These are phyloP conservation scores for Stephania japonica DNA, from an alignment of 164 flowering plant genomes.

Conservation along the genomic window DNA sequence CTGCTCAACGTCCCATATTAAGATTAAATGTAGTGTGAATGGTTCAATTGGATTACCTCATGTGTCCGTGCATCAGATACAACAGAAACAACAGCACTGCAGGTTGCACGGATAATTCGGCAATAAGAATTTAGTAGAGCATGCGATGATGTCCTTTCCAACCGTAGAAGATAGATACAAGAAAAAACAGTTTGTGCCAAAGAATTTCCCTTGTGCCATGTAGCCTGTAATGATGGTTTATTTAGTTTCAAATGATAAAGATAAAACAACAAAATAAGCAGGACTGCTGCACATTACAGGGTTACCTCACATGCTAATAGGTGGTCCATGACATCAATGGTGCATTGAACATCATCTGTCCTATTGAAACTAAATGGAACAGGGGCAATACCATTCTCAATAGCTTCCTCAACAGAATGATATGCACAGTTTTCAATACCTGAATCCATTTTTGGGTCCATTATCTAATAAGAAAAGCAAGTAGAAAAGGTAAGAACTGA, in stretches of 20 bases:
- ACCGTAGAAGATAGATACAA: conserved; percentile 82
- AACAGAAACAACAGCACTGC: conserved; percentile 72
- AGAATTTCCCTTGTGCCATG: conserved; percentile 98
- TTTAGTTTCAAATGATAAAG: background rate
- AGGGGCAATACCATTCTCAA: conserved; percentile 92
- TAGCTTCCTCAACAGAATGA: conserved; percentile 88
- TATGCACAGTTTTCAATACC: conserved; percentile 68
- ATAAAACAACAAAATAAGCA: background rate
- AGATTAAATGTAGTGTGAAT: background rate
- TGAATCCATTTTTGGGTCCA: conserved; percentile 99
- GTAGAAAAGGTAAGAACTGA: conserved; percentile 13
- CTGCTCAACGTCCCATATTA: background rate
- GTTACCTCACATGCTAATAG: conserved; percentile 91
- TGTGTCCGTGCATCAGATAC: conserved; percentile 92
- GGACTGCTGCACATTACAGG: background rate
- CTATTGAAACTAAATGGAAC: conserved; percentile 67
- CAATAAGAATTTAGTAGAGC: conserved; percentile 78
- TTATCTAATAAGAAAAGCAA: conserved; percentile 46
- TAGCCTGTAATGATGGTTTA: conserved; percentile 53
- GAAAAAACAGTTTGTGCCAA: conserved; percentile 93
- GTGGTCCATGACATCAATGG: conserved; percentile 90
- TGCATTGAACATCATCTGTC: conserved; percentile 61
- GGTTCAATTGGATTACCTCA: conserved; percentile 60
- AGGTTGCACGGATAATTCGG: conserved; percentile 75
- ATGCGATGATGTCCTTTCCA: conserved; percentile 79